A percentile compares a stretch with the other conserved stretches of the same genome.
Conservation (phyloP, 345 rosid genomes). For the Acer campestre region DNA sequence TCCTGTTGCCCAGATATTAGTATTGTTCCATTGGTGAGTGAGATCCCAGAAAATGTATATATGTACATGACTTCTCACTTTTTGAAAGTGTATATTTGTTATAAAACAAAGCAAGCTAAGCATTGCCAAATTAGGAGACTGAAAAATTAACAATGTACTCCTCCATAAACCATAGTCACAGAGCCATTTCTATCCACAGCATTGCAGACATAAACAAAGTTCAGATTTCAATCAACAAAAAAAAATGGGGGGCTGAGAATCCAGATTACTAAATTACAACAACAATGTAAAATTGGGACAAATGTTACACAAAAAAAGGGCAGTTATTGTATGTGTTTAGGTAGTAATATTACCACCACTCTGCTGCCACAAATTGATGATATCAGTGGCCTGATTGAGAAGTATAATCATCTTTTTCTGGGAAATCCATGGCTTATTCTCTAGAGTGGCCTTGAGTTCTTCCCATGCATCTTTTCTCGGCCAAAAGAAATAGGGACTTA, state of each 20-base stretch:
- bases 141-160: neutral
- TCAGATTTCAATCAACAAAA: neutral
- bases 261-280: neutral
- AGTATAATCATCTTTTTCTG: constrained; percentile 82
- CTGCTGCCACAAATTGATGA: constrained; percentile 88
- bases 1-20: too few species aligned
- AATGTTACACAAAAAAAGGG: neutral
- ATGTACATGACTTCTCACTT: neutral
- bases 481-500: constrained; percentile 84
- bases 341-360: constrained; percentile 69
- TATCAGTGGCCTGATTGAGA: constrained; percentile 84
- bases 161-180: neutral
- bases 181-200: neutral
- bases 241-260: neutral
- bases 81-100: too few species aligned
- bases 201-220: neutral
- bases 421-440: constrained; percentile 80
- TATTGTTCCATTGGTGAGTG: too few species aligned
- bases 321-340: neutral
- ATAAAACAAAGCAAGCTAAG: neutral
- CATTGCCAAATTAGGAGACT: too few species aligned
- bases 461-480: constrained; percentile 90
- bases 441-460: constrained; percentile 71
- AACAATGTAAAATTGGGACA: neutral
- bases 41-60: too few species aligned